phyloP scores from a whole-genome alignment of 345 rosid genomes.

The Gossypium ekmanianum region DNA sequence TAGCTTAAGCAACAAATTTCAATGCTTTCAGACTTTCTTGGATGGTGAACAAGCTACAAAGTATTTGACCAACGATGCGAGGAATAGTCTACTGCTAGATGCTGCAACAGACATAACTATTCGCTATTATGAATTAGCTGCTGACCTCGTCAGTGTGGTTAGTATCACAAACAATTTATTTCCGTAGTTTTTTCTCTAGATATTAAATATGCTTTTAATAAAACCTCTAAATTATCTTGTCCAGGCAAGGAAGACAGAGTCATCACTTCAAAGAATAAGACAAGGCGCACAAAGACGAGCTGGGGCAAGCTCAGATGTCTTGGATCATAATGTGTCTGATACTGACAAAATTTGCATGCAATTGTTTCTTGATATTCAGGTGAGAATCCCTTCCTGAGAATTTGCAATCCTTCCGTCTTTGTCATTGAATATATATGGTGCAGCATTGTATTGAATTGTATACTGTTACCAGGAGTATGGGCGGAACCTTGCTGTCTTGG shows the following conservation, averaged over 20 bases:
- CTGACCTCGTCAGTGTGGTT: conserved; percentile 81
- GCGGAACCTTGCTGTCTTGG: conserved; percentile 60
- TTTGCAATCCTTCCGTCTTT: neutral
- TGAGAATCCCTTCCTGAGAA: conserved; percentile 17
- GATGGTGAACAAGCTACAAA: conserved; percentile 67
- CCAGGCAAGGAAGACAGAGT: conserved; percentile 84
- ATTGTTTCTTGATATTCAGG: conserved; percentile 96
- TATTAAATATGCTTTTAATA: conserved; percentile 3
- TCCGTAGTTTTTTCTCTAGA: neutral
- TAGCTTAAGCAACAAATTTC: neutral
- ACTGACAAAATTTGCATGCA: conserved; percentile 95
- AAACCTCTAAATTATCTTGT: conserved; percentile 10
- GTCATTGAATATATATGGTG: neutral
- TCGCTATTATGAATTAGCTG: conserved; percentile 72
- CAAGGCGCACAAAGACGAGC: conserved; percentile 88
- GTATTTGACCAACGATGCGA: conserved; percentile 59
- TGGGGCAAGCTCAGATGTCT: conserved; percentile 80
- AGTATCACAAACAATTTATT: conserved; percentile 27
- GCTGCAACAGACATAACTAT: conserved; percentile 67
- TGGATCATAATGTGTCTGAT: conserved; percentile 72
- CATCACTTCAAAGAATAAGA: conserved; percentile 83
- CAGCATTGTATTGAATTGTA: neutral
- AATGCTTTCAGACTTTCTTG: conserved; percentile 51
- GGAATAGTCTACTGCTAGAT: conserved; percentile 45
- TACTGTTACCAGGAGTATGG: conserved; percentile 68